phyloP scores from a whole-genome alignment of 345 rosid species.

The Syzygium aqueum region DNA sequence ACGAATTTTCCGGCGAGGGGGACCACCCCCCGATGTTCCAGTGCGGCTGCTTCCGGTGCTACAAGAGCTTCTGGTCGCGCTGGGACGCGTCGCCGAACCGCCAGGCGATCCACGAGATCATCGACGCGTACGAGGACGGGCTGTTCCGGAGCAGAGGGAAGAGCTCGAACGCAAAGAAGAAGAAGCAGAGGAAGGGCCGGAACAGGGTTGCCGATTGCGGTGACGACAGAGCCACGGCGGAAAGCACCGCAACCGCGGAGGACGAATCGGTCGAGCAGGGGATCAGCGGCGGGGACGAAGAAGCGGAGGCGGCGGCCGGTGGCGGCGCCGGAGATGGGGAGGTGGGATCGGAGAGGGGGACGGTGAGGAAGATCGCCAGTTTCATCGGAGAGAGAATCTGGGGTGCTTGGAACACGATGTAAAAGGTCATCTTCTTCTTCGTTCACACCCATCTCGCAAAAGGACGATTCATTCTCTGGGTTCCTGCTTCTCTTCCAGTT shows the following conservation, averaged over 20 bases:
- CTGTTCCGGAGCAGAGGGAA: not conserved
- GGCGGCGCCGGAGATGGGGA: not conserved
- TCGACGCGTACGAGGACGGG: conserved; percentile 32
- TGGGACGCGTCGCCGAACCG: conserved; percentile 36
- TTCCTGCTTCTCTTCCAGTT: not conserved
- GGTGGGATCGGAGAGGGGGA: conserved; percentile 12
- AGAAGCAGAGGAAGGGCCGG: conserved; percentile 2
- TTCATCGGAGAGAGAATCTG: conserved; percentile 27
- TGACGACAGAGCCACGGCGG: not conserved
- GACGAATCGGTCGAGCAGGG: not conserved
- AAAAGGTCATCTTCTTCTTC: not conserved
- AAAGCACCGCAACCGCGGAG: not conserved
- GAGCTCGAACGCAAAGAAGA: not conserved
- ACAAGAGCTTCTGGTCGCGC: conserved; percentile 29
- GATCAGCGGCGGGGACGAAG: not conserved
- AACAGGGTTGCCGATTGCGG: conserved; percentile 4
- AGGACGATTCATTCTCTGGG: not conserved
- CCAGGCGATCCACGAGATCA: conserved; percentile 27
- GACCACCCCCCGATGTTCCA: conserved; percentile 18
- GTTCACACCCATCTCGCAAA: not conserved
- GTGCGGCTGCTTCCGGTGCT: conserved; percentile 35
- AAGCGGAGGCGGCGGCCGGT: not conserved
- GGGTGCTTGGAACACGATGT: conserved; percentile 7
- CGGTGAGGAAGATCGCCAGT: conserved; percentile 19
- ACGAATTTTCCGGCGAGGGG: not conserved